phyloP scores from a whole-genome alignment of 2,329 filamentous ascomycete genomes.

The Neofusicoccum laricinum region DNA sequence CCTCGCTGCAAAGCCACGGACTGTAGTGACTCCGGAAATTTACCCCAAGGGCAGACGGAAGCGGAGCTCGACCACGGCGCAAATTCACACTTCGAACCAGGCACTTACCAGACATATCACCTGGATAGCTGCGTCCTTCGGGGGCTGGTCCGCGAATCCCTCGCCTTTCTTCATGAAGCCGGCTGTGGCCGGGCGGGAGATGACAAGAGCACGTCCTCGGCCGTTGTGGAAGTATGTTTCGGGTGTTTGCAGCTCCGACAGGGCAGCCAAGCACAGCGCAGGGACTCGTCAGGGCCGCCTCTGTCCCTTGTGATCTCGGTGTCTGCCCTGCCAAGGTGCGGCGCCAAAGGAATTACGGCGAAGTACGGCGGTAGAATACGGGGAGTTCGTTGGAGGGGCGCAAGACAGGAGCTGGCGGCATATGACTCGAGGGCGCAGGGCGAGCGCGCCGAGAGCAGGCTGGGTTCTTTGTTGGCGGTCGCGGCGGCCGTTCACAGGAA shows the following conservation, averaged over 20 bases:
- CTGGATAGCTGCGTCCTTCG: slow-evolving; percentile 42
- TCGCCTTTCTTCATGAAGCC: slow-evolving; percentile 42
- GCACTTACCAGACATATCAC: slow-evolving; percentile 47
- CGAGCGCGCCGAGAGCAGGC: not conserved
- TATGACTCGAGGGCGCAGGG: not conserved
- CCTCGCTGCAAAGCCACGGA: not conserved
- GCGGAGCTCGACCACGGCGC: not conserved
- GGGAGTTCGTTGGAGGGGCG: not conserved
- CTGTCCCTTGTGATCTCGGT: not conserved
- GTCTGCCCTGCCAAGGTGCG: not conserved
- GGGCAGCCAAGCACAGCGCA: not conserved
- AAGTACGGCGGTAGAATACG: not conserved
- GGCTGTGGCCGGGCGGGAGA: slow-evolving; percentile 6
- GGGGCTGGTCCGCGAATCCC: slow-evolving; percentile 31
- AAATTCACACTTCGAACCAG: not conserved
- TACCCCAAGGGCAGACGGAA: not conserved
- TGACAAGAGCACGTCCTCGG: slow-evolving; percentile 7
- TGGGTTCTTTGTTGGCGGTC: not conserved
- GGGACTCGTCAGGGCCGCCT: not conserved
- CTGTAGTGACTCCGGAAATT: not conserved
- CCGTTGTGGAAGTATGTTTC: not conserved
- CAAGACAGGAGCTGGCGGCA: not conserved
- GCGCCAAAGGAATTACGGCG: not conserved
- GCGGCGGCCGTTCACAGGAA: not conserved
- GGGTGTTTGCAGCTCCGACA: not conserved